Base-by-base conservation (phyloP, 2,329 filamentous ascomycete genomes). In the Decorospora gaudefroyi region DNA sequence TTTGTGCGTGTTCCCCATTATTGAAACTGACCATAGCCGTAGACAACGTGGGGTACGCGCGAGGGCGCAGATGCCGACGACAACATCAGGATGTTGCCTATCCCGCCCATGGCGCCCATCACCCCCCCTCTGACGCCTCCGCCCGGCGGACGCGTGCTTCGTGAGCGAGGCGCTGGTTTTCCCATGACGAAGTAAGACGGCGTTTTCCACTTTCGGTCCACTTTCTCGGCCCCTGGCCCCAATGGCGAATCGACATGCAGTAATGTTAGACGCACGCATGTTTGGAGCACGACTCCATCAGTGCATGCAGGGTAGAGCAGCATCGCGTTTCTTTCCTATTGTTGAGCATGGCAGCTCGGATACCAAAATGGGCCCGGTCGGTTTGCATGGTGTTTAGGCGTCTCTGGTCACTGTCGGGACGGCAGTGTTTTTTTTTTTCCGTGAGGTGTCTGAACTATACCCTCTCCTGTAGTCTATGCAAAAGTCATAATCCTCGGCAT, bases 21-120 rank as follows among this genome's bases (percentile, higher is more conserved):
- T 62, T 65, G 45, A 65, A 32, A 19, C 11, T 36, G 28, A 30
- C 30, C 30, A 27, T 35, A n/a, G n/a, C n/a, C n/a, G n/a, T 53
- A 96, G 91, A 96, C 91, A 30, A 92, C 90, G 38, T 96, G 91
- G 91, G 91, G 91, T 65, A 96, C 90, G 73, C 86, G 91, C 72
- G 88, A 90, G 61, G 91, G 93, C 61, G 91, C 90, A 65, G 91
- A 96, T 72, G 81, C 86, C 57, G 87, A 95, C 59, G 68, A 71
- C 52, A 69, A 69, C 53, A 65, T 71, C 46, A 62, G 69, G 45
- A 70, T 72, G 68, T 49, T 69, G 37, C 67, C 67, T 9, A 69
- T 69, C 42, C 62, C 64, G 31, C 52, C 49, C 30, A 64, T 61
- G 59, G 57, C 62, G 18, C 53, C 60, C 21, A 67, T 69, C 21